phyloP scores from a whole-genome alignment of 352 stramenopile genomes.

The Pythium folliculosum region DNA sequence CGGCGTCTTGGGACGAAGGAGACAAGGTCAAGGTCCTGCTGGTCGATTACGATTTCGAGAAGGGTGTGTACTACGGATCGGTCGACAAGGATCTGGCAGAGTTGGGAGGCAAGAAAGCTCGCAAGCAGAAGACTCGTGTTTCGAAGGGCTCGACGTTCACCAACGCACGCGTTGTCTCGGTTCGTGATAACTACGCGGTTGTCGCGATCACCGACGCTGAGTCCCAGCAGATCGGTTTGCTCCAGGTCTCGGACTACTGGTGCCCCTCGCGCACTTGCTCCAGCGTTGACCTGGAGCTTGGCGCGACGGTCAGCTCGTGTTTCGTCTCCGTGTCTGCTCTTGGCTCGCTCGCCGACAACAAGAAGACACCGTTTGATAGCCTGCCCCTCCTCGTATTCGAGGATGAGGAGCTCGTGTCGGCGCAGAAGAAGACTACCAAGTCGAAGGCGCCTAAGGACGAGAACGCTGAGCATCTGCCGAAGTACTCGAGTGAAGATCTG shows the following conservation, averaged over 20 bases:
- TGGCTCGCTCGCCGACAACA: constrained; percentile 28
- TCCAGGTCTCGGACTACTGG: constrained; percentile 81
- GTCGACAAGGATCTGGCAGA: constrained; percentile 52
- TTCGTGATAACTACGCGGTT: constrained; percentile 62
- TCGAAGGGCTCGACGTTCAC: constrained; percentile 46
- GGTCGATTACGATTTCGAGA: constrained; percentile 87
- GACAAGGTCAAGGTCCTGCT: constrained; percentile 74
- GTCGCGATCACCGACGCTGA: constrained; percentile 57
- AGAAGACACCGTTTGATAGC: constrained; percentile 74
- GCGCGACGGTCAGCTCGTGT: constrained; percentile 34
- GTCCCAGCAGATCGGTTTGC: constrained; percentile 48
- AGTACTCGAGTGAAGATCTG: constrained; percentile 68
- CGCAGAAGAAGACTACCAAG: constrained; percentile 21
- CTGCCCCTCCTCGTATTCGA: constrained; percentile 65
- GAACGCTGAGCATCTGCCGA: constrained; percentile 56
- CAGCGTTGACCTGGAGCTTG: constrained; percentile 59
- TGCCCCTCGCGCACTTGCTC: constrained; percentile 60
- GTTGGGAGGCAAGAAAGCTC: constrained; percentile 63
- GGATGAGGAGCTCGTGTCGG: constrained; percentile 45
- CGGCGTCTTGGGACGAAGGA: constrained; percentile 53
- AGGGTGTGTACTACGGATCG: constrained; percentile 75
- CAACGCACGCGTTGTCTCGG: constrained; percentile 42
- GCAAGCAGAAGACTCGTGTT: constrained; percentile 64
- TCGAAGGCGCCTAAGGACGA: constrained; percentile 36
- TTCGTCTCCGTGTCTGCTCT: constrained; percentile 51